Conservation (phyloP, 1,284 basidiomycete genomes). For the Cerioporus squamosus region DNA sequence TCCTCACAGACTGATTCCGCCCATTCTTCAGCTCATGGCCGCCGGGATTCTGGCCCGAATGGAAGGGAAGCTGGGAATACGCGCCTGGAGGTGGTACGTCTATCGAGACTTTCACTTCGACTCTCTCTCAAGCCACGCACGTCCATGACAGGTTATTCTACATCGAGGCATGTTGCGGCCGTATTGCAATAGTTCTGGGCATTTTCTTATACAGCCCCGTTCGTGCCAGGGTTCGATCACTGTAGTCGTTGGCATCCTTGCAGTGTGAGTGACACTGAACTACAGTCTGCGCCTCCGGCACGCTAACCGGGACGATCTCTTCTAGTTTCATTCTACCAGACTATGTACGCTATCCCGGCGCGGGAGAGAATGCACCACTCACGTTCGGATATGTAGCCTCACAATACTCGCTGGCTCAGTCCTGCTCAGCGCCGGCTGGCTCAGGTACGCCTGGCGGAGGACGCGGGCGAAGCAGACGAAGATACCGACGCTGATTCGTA, state of each 20-base stretch:
- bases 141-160: constrained; percentile 54
- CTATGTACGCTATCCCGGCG: constrained; percentile 42
- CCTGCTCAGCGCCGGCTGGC: constrained; percentile 65
- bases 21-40: constrained; percentile 57
- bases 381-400: constrained; percentile 42
- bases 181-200: too few species aligned
- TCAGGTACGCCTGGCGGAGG: constrained; percentile 73
- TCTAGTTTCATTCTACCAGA: constrained; percentile 50
- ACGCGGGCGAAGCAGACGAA: constrained; percentile 73
- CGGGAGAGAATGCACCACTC: not conserved
- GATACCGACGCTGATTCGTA: constrained; percentile 59
- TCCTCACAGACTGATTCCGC: not conserved
- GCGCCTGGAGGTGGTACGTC: constrained; percentile 72
- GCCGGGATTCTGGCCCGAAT: constrained; percentile 76
- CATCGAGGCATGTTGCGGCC: constrained; percentile 49
- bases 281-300: not conserved
- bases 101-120: not conserved
- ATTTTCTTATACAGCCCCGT: not conserved
- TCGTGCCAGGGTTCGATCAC: constrained; percentile 55
- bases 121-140: not conserved
- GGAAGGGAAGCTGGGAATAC: constrained; percentile 69
- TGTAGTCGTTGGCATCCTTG: constrained; percentile 56
- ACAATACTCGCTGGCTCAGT: constrained; percentile 73
- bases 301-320: not conserved
- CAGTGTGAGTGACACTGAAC: constrained; percentile 47